Conservation (phyloP, 2,329 filamentous ascomycete genomes). For the Epichloe gansuensis region DNA sequence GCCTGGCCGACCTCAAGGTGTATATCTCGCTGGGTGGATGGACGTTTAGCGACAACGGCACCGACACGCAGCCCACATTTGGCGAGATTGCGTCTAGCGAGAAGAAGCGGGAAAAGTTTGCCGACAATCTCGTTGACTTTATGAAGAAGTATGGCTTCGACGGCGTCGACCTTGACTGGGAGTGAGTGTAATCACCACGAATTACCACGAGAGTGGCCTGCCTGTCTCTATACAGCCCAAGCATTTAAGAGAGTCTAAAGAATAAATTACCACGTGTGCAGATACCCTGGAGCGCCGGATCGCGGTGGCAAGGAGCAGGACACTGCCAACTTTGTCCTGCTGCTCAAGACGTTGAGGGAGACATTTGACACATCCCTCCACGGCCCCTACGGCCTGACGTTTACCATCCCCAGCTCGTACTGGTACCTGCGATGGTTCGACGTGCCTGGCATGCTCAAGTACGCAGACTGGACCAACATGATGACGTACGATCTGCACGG, state of each 20-base stretch:
- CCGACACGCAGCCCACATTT: conserved; percentile 14
- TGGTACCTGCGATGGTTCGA: conserved; percentile 21
- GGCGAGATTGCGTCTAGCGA: conserved; percentile 15
- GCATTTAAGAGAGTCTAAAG: no score
- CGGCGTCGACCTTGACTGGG: conserved; percentile 25
- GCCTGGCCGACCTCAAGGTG: conserved; percentile 15
- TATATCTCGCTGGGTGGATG: conserved; percentile 25
- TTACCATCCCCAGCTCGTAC: conserved; percentile 15
- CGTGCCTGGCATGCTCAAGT: conserved; percentile 7
- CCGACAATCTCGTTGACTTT: conserved; percentile 24
- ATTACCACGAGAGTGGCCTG: no score
- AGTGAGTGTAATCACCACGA: no score
- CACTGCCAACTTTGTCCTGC: conserved; percentile 10
- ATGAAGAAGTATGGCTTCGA: conserved; percentile 30
- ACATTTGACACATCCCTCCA: conserved; percentile 1
- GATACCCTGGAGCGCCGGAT: conserved; percentile 12
- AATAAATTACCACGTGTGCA: no score
- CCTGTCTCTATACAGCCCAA: neutral
- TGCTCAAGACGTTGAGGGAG: conserved; percentile 12
- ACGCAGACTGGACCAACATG: conserved; percentile 28
- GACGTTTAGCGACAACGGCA: conserved; percentile 19
- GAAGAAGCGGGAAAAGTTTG: conserved; percentile 19
- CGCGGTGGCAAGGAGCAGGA: conserved; percentile 13
- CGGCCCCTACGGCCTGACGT: conserved; percentile 10
- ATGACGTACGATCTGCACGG: conserved; percentile 34